These are phyloP conservation scores for Candida boleticola DNA, from an alignment of 805 yeast genomes.

Conservation along the genomic window DNA sequence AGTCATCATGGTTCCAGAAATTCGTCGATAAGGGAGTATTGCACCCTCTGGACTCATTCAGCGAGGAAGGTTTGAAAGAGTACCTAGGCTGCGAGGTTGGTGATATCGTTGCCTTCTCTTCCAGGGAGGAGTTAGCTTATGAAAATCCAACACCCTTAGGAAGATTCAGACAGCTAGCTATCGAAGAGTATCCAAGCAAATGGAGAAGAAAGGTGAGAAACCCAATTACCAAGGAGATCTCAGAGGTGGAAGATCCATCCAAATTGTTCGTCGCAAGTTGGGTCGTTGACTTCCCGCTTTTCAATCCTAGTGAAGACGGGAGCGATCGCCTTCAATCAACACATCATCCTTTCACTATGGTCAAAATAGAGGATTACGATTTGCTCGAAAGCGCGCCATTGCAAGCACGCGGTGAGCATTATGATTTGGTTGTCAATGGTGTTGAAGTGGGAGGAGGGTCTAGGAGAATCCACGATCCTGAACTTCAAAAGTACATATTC, in stretches of 20 bases:
- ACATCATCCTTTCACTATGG: constrained; percentile 98
- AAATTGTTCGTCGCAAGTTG: constrained; percentile 63
- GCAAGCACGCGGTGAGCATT: constrained; percentile 81
- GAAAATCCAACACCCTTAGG: constrained; percentile 98
- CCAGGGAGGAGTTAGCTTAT: constrained; percentile 65
- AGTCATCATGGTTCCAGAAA: constrained; percentile 41
- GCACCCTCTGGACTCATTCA: constrained; percentile 11
- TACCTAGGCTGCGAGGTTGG: constrained; percentile 53
- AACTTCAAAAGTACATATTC: constrained; percentile 72
- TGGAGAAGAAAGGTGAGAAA: constrained; percentile 42
- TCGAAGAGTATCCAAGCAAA: constrained; percentile 48
- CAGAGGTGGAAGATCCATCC: constrained; percentile 14
- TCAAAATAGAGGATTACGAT: constrained; percentile 63
- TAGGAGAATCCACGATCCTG: constrained; percentile 86
- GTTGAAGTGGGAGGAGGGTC: constrained; percentile 98
- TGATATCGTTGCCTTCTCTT: constrained; percentile 75
- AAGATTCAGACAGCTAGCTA: constrained; percentile 71
- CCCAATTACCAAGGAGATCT: constrained; percentile 8
- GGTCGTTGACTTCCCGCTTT: constrained; percentile 92
- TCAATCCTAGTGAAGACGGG: constrained; percentile 63
- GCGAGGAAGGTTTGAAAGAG: constrained; percentile 13
- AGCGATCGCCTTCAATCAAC: constrained; percentile 56
- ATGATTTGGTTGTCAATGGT: constrained; percentile 91
- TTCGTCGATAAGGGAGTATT: constrained; percentile 31
- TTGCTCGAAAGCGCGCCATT: constrained; percentile 55